A percentile compares a stretch with the other conserved stretches of the same genome.
Evolutionary conservation across 2,329 filamentous ascomycete species (phyloP).

Genomic region (Phyllosticta capitalensis): DNA sequence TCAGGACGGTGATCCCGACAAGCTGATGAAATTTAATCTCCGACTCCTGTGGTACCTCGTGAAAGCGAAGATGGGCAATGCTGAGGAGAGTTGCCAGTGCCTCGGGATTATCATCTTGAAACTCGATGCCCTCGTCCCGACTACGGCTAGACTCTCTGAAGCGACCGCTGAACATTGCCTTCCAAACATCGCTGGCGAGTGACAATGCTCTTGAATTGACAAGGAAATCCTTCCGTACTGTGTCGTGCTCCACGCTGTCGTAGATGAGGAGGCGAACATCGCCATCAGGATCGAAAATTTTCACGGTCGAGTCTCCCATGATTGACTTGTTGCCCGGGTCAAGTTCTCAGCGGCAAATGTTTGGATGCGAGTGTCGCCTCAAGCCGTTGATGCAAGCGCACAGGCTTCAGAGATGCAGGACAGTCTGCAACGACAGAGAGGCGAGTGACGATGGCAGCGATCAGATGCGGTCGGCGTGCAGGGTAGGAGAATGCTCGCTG

Average conservation of each 20-base stretch:
- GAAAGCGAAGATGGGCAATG: background rate
- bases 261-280: background rate
- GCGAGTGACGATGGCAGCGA: too few relatives aligned
- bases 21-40: conserved; percentile 18
- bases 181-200: conserved; percentile 17
- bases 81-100: background rate
- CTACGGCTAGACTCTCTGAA: too few relatives aligned
- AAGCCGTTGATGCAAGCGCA: too few relatives aligned
- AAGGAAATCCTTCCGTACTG: conserved; percentile 14
- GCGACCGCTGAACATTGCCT: conserved; percentile 14
- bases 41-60: background rate
- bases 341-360: too few relatives aligned
- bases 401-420: too few relatives aligned
- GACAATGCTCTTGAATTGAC: conserved; percentile 12
- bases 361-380: too few relatives aligned
- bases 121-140: too few relatives aligned
- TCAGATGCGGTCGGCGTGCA: too few relatives aligned
- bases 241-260: background rate
- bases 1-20: conserved; percentile 19
- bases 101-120: background rate
- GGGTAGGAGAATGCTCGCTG: too few relatives aligned
- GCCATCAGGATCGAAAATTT: conserved; percentile 3
- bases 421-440: too few relatives aligned
- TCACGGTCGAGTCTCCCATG: too few relatives aligned
- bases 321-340: too few relatives aligned